Percentiles rank a stretch among this genome's conserved stretches.
Evolutionary conservation across 2,329 filamentous ascomycete genomes (phyloP).

Genomic region (Cephalotrichum gorgonifer): DNA sequence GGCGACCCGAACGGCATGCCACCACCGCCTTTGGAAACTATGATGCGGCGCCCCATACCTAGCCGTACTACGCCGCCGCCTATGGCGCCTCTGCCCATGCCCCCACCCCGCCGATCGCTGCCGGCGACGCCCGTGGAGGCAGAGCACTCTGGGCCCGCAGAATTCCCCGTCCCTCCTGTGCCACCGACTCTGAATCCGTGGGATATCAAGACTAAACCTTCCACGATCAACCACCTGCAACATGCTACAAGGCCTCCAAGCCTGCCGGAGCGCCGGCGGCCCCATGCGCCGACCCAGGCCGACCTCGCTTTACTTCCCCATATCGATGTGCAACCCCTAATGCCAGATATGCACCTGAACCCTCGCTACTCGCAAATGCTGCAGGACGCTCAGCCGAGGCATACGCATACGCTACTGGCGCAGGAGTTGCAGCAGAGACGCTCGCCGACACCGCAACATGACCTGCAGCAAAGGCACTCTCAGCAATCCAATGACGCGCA

Average conservation of each 20-base stretch:
- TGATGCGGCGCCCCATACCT: no score
- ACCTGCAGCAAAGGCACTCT: not conserved
- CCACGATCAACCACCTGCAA: not conserved
- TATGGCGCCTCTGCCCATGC: not conserved
- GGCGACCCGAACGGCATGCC: not conserved
- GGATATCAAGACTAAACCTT: constrained; percentile 21
- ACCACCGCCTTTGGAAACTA: no score
- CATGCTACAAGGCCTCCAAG: constrained; percentile 5
- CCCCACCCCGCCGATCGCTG: not conserved
- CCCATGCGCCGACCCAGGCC: constrained; percentile 3
- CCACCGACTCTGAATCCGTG: constrained; percentile 30
- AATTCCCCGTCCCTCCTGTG: constrained; percentile 5
- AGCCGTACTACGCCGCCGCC: not conserved
- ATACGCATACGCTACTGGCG: no score
- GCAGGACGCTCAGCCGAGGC: no score
- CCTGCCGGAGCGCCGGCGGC: constrained; percentile 8
- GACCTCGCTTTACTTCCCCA: not conserved
- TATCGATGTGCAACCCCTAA: not conserved
- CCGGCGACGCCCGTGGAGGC: not conserved
- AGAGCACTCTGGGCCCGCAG: not conserved
- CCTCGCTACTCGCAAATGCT: not conserved
- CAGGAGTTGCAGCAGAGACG: not conserved
- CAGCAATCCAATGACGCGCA: not conserved
- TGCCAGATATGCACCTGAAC: not conserved
- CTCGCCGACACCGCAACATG: not conserved